These are phyloP conservation scores for Knufia petricola DNA, from an alignment of 2,329 filamentous ascomycete genomes.

Conservation along the genomic window DNA sequence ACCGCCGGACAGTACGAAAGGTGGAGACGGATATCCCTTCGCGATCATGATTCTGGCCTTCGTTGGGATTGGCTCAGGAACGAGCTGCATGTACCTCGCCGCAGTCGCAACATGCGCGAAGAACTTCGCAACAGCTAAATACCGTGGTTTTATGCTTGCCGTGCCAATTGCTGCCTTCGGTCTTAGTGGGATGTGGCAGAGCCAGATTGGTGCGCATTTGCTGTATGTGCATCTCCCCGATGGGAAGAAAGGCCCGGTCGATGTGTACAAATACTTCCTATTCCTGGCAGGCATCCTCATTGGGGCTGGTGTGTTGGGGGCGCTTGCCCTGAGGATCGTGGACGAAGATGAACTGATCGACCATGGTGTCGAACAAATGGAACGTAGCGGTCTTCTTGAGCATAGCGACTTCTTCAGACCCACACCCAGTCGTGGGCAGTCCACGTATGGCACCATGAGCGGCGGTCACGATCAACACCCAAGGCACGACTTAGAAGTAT, in stretches of 20 bases:
- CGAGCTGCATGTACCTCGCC: conserved; percentile 78
- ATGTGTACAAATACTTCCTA: conserved; percentile 78
- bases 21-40: conserved; percentile 57
- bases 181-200: conserved; percentile 90
- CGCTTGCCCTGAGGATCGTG: conserved; percentile 65
- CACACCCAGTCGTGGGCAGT: conserved; percentile 22
- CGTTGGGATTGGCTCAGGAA: conserved; percentile 69
- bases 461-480: conserved; percentile 19
- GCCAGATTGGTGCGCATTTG: conserved; percentile 71
- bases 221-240: conserved; percentile 60
- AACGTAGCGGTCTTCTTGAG: conserved; percentile 72
- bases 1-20: conserved; percentile 38
- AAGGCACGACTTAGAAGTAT: background rate
- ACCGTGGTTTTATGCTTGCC: conserved; percentile 80
- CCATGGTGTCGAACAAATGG: conserved; percentile 80
- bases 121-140: conserved; percentile 85
- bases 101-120: conserved; percentile 95
- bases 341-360: conserved; percentile 83
- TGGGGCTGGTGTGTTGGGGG: conserved; percentile 61
- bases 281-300: conserved; percentile 69
- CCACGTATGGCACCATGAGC: conserved; percentile 50
- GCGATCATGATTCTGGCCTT: conserved; percentile 79
- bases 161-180: conserved; percentile 88
- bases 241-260: conserved; percentile 52
- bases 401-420: conserved; percentile 63